These are phyloP conservation scores for Lentinula detonsa DNA, from an alignment of 768 basidiomycete genomes.

Conservation along the genomic window DNA sequence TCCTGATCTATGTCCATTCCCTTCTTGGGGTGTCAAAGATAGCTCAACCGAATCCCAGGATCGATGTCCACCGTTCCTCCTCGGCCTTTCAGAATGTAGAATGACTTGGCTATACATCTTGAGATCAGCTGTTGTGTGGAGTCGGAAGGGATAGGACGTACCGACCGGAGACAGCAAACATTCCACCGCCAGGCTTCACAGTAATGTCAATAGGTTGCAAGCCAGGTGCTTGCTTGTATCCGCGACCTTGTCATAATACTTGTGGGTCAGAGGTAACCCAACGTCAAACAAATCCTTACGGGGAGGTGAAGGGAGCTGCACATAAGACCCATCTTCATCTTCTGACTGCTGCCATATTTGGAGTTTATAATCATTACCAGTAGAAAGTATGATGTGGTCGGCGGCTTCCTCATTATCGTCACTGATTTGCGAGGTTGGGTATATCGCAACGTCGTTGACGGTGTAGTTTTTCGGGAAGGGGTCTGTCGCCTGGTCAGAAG, in stretches of 20 bases:
- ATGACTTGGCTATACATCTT: not conserved
- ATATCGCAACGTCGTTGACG: conserved; percentile 50
- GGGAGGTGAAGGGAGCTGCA: conserved; percentile 5
- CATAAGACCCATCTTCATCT: not conserved
- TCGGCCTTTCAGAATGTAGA: not conserved
- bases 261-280: not conserved
- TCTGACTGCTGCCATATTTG: conserved; percentile 6
- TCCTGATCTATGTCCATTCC: conserved; percentile 24
- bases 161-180: conserved; percentile 9
- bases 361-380: not conserved
- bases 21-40: not conserved
- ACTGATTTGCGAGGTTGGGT: conserved; percentile 25
- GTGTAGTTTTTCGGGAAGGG: conserved; percentile 38
- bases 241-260: conserved; percentile 7
- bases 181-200: conserved; percentile 12
- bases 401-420: not conserved
- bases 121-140: conserved; percentile 12
- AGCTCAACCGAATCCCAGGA: not conserved
- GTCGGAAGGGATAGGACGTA: conserved; percentile 9
- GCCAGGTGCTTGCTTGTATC: conserved; percentile 21
- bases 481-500: conserved; percentile 8
- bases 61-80: not conserved
- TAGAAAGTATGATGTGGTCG: conserved; percentile 24
- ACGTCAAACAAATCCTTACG: not conserved
- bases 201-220: conserved; percentile 11